Evolutionary conservation across 2,329 filamentous ascomycete species (phyloP), one percentile per base, ranked within the genome.

Genomic region (Monilinia aucupariae): DNA sequence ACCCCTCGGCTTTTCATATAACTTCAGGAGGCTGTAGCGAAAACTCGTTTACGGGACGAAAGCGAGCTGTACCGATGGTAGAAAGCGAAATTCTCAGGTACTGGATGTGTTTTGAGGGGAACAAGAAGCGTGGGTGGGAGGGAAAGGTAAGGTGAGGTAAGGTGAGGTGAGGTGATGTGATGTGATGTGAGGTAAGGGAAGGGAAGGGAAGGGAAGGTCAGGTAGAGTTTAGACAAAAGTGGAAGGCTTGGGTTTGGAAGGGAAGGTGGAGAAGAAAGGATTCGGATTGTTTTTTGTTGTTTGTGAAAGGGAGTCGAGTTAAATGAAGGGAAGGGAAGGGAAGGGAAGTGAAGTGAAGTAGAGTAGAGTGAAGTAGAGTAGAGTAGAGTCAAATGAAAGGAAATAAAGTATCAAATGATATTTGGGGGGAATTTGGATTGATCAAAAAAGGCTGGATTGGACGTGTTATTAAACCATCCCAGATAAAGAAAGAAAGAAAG

Each of bases 11-110:
- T 56, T 56, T 20, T n/a, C n/a, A 45, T 37, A 39, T 43, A 39
- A 55, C 34, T 49, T 56, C 22, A 56, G 54, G 54, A 56, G 54
- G 45, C 39, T 43, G 41, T 48, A 48, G 56, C 56, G 56, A 51
- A 59, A 34, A 20, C 56, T 59, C 56, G 56, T 49, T 51, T 51
- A 59, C 45, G 41, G 41, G 30, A 56, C 41, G 54, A 56, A 56
- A 56, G 54, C 54, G 54, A 56, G 54, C 54, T 47, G 54, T 56
- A 47, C 27, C 54, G 54, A 39, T 39, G 37, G 41, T 37, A 37
- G 43, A 15, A 59, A 50, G 37, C 30, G 41, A 56, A n/a, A 13
- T 39, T 22, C 37, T 45, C n/a, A 32, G 43, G 17, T 17, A 17
- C 17, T n/a, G 41, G 7, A 37, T 37, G n/a, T 34, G 12, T n/a